Conservation (phyloP, 192 early-diverging fungal genomes). For the Umbelopsis ramanniana region DNA sequence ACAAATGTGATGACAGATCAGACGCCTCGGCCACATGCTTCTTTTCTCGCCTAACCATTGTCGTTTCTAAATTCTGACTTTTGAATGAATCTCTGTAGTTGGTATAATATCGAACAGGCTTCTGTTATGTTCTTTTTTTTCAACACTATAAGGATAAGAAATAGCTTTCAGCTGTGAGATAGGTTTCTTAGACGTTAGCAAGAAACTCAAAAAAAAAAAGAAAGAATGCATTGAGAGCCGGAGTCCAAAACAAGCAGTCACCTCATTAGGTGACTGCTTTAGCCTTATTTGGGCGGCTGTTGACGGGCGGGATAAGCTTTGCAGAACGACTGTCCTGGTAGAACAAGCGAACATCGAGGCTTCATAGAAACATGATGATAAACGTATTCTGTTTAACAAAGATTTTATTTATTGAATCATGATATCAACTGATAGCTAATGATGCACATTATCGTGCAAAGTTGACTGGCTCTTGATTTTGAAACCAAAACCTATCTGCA, state of each 20-base stretch:
- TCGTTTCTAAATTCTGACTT: background rate
- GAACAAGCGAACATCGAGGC: no score
- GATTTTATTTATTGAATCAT: no score
- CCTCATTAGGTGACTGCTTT: constrained; percentile 1
- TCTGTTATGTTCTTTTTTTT: background rate
- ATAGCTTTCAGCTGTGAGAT: background rate
- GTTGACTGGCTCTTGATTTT: no score
- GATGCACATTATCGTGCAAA: no score
- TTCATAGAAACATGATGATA: no score
- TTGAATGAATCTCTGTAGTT: background rate
- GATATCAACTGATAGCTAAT: no score
- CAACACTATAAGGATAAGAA: no score
- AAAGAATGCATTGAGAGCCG: background rate
- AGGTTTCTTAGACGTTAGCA: background rate
- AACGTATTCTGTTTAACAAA: no score
- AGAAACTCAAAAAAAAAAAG: constrained; percentile 20
- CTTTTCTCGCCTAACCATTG: constrained; percentile 8
- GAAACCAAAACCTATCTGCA: no score
- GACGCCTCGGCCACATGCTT: constrained; percentile 14
- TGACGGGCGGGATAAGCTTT: no score
- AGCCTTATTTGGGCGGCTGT: no score
- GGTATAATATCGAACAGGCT: background rate
- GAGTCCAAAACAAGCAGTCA: background rate
- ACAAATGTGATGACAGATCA: constrained; percentile 34
- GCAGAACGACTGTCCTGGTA: no score